Evolutionary conservation across 208 protist species (phyloP).

Genomic region (Herpetomonas muscarum): DNA sequence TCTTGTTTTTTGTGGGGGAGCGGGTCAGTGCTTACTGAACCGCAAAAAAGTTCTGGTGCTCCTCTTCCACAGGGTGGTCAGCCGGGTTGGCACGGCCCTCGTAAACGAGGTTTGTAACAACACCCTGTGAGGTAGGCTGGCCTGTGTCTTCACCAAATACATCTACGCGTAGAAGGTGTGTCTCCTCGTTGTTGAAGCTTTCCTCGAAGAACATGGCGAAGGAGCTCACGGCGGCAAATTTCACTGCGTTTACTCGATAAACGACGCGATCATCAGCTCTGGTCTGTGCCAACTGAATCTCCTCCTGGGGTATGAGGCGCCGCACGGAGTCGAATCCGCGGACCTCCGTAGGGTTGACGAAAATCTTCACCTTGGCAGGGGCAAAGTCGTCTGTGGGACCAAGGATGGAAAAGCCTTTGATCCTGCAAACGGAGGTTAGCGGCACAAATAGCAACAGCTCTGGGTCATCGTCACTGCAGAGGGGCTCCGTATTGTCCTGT

Average conservation of each 20-base stretch:
- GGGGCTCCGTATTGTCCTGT: slow-evolving; percentile 45
- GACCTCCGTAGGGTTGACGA: slow-evolving; percentile 60
- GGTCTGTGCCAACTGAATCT: slow-evolving; percentile 61
- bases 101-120: slow-evolving; percentile 85
- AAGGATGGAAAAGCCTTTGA: slow-evolving; percentile 65
- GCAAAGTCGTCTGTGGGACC: slow-evolving; percentile 51
- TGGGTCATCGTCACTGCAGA: slow-evolving; percentile 80
- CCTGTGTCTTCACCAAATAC: slow-evolving; percentile 75
- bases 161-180: slow-evolving; percentile 77
- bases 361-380: slow-evolving; percentile 70
- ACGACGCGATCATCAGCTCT: slow-evolving; percentile 60
- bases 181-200: slow-evolving; percentile 69
- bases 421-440: slow-evolving; percentile 48
- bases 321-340: slow-evolving; percentile 76
- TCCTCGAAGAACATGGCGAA: slow-evolving; percentile 73
- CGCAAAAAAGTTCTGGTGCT: slow-evolving; percentile 35
- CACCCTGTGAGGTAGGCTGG: slow-evolving; percentile 48
- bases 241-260: slow-evolving; percentile 67
- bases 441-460: slow-evolving; percentile 72
- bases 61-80: slow-evolving; percentile 60
- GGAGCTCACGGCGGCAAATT: slow-evolving; percentile 50
- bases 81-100: slow-evolving; percentile 80
- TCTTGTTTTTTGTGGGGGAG: background rate
- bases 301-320: slow-evolving; percentile 64
- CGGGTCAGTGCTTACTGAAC: slow-evolving; percentile 14